phyloP scores from a whole-genome alignment of 1,284 basidiomycete species.

The Cryptococcus sp. region DNA sequence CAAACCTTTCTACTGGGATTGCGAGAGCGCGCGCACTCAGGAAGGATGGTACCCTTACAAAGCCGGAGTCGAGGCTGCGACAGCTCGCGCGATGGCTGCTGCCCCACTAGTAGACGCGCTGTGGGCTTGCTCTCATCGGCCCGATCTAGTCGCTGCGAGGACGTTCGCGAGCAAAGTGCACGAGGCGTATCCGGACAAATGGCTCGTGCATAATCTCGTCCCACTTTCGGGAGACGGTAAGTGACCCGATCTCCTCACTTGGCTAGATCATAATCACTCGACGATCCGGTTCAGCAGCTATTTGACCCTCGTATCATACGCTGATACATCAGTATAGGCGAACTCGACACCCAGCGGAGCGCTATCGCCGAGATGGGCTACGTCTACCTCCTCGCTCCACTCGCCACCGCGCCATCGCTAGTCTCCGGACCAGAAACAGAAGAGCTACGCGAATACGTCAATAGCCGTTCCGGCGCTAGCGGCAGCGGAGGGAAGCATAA shows the following conservation, averaged over 20 bases:
- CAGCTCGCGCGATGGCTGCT: conserved; percentile 75
- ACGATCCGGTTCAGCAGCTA: neutral
- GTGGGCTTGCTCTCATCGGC: conserved; percentile 57
- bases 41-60: conserved; percentile 88
- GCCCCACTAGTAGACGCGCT: conserved; percentile 81
- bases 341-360: conserved; percentile 1
- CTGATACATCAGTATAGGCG: neutral
- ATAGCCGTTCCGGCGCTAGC: conserved; percentile 9
- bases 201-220: conserved; percentile 23
- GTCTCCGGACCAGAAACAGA: conserved; percentile 12
- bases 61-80: conserved; percentile 62
- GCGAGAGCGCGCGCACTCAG: conserved; percentile 86
- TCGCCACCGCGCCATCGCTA: conserved; percentile 10
- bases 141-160: conserved; percentile 5
- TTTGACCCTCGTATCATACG: neutral
- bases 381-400: conserved; percentile 18
- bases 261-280: neutral
- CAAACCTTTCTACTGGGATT: conserved; percentile 73
- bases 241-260: neutral
- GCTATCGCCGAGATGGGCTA: conserved; percentile 19
- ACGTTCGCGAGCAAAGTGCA: conserved; percentile 14
- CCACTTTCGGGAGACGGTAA: conserved; percentile 7
- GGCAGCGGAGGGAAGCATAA: neutral
- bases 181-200: conserved; percentile 15
- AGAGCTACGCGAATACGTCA: conserved; percentile 10